These are phyloP conservation scores for Botrytis sinoallii DNA, from an alignment of 2,329 filamentous ascomycete genomes.

Conservation along the genomic window DNA sequence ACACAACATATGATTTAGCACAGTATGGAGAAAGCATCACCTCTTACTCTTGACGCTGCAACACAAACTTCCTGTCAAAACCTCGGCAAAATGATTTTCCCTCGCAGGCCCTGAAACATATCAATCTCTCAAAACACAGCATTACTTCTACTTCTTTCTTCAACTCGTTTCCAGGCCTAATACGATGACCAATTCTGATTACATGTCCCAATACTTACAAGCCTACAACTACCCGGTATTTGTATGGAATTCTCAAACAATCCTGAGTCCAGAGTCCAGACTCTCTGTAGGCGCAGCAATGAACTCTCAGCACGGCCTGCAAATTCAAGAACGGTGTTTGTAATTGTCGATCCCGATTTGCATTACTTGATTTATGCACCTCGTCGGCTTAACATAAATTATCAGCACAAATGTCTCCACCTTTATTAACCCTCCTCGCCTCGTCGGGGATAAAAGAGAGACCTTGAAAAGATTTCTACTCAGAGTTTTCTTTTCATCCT, in stretches of 20 bases:
- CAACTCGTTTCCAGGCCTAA: background rate
- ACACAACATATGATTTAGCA: background rate
- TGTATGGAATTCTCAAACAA: background rate
- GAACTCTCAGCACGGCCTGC: background rate
- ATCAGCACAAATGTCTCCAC: background rate
- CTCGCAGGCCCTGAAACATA: background rate
- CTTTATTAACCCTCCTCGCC: background rate
- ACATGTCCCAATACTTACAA: background rate
- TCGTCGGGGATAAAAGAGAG: background rate
- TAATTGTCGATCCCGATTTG: background rate
- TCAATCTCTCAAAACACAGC: background rate
- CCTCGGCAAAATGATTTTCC: background rate
- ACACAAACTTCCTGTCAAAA: background rate
- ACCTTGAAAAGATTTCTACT: background rate
- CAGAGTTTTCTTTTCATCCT: background rate
- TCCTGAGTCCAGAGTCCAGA: background rate
- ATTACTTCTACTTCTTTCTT: background rate
- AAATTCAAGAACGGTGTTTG: background rate
- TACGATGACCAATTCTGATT: background rate
- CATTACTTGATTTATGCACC: background rate
- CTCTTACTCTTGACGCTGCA: background rate
- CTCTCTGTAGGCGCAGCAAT: background rate
- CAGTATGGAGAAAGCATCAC: background rate
- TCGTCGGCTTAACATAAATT: background rate
- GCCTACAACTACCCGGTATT: background rate